These are phyloP conservation scores for Deuterostichococcus epilithicus DNA, from an alignment of 139 green algal species.

Conservation along the genomic window DNA sequence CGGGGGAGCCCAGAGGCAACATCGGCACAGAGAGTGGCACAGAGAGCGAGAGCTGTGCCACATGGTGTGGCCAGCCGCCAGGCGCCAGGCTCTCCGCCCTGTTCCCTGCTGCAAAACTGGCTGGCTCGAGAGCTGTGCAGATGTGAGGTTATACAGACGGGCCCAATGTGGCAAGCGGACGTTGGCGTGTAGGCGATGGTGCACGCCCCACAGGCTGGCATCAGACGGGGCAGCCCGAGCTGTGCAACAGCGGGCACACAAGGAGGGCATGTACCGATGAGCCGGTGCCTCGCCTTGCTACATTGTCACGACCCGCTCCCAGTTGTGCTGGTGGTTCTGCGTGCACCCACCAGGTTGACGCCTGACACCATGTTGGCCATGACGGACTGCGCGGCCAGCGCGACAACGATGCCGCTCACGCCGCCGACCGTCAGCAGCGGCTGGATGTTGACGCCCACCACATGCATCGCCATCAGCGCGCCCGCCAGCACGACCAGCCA, in stretches of 20 bases:
- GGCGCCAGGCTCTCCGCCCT: too few relatives aligned
- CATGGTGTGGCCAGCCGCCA: too few relatives aligned
- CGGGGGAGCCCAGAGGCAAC: background rate
- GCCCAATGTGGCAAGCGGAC: background rate
- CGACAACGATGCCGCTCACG: constrained; percentile 28
- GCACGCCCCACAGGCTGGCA: too few relatives aligned
- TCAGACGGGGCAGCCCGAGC: too few relatives aligned
- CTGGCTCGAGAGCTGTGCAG: too few relatives aligned
- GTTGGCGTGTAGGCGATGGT: background rate
- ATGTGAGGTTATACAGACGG: background rate
- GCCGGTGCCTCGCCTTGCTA: too few relatives aligned
- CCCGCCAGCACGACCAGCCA: constrained; percentile 28
- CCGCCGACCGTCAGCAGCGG: constrained; percentile 39
- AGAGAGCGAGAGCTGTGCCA: too few relatives aligned
- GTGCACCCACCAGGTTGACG: constrained; percentile 35
- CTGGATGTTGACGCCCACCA: constrained; percentile 39
- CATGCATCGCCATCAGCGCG: constrained; percentile 5
- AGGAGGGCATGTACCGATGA: too few relatives aligned
- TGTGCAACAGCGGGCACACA: too few relatives aligned
- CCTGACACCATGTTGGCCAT: constrained; percentile 42
- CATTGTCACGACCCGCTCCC: background rate
- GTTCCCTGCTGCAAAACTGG: too few relatives aligned
- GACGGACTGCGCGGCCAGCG: constrained; percentile 34
- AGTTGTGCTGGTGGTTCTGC: background rate
- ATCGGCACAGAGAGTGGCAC: too few relatives aligned